Evolutionary conservation across 2,329 filamentous ascomycete species (phyloP), one percentile per base, ranked within the genome.

Genomic region (Calonectria henricotiae): DNA sequence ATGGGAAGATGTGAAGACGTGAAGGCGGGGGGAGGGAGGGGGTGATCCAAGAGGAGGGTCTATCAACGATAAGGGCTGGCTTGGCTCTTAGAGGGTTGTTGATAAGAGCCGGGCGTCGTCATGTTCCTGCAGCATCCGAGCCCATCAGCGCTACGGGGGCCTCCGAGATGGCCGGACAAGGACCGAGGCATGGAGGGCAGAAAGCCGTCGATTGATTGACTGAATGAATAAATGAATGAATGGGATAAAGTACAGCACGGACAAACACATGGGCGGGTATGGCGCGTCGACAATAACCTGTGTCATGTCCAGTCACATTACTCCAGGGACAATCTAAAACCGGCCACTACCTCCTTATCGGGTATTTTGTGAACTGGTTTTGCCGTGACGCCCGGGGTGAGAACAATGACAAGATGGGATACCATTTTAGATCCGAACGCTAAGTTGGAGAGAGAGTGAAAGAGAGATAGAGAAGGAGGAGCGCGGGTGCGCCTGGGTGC

Each of bases 101-200:
- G 67, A 69, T 69, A 69, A 69, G 62, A 61, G 15, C 41, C 39
- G 23, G n/a, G 20, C 20, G 20, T n/a, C 41, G 17, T 23, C 37
- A 9, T 60, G 51, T 65, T 68, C 67, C 67, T 68, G 67, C 67
- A 68, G 67, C 61, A 68, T 60, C 66, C 39, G 51, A 32, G 64
- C 54, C 54, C 55, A 60, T 41, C 44, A 49, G 41, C 55, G 27
- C 54, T 37, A 47, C 43, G 44, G 51, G 20, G 51, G 51, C 30
- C 51, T 58, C 51, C 51, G 51, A 37, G 30, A 30, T n/a, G 32
- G 43, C 30, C 51, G 62, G 67, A 39, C 35, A 41, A 58, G 51
- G 41, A 35, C 62, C 61, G 66, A 62, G 64, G 30, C 20, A 30
- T 37, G 17, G 49, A 27, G 37, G 44, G 25, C 35, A 5, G 39